These are phyloP conservation scores for Crithidia thermophila DNA, from an alignment of 208 protist species.

Conservation along the genomic window DNA sequence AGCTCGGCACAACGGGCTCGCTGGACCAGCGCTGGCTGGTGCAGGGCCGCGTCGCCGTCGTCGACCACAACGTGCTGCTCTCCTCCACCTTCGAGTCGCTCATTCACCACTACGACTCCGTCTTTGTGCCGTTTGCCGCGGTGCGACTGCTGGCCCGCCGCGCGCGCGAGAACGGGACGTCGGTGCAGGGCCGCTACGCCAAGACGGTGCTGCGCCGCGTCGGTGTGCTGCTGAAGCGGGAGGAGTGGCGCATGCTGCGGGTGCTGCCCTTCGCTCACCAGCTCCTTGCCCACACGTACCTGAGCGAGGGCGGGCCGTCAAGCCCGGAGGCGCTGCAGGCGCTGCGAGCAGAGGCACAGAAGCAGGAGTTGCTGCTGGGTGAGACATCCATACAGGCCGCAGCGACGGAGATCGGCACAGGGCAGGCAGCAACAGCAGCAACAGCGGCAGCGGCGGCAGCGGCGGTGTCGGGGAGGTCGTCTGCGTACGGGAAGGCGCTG, in stretches of 20 bases:
- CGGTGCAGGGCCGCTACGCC: slow-evolving; percentile 65
- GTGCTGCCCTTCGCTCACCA: slow-evolving; percentile 82
- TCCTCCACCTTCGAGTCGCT: slow-evolving; percentile 81
- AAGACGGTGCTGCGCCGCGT: slow-evolving; percentile 48
- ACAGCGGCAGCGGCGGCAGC: not conserved
- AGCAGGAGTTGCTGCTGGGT: slow-evolving; percentile 21
- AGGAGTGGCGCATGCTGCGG: slow-evolving; percentile 53
- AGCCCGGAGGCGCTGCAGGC: slow-evolving; percentile 48
- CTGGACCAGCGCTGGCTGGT: slow-evolving; percentile 82
- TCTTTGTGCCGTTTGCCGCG: slow-evolving; percentile 78
- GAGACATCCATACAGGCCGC: too few relatives aligned
- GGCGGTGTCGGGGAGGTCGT: not conserved
- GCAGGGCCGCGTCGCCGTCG: slow-evolving; percentile 86
- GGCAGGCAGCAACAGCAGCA: not conserved
- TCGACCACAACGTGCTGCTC: slow-evolving; percentile 88
- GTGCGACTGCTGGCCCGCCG: slow-evolving; percentile 75
- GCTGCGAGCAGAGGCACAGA: slow-evolving; percentile 51
- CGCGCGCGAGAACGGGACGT: slow-evolving; percentile 51
- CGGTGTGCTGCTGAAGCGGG: slow-evolving; percentile 36
- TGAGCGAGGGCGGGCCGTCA: slow-evolving; percentile 58
- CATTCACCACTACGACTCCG: slow-evolving; percentile 80
- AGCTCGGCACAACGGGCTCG: slow-evolving; percentile 63
- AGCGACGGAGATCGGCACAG: not conserved
- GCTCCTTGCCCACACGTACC: slow-evolving; percentile 76
- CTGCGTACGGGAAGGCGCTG: slow-evolving; percentile 23